Percentiles rank a stretch among this genome's conserved stretches.
Evolutionary conservation across 495 filamentous ascomycete species (phyloP).

Genomic region (Podospora fimiseda): DNA sequence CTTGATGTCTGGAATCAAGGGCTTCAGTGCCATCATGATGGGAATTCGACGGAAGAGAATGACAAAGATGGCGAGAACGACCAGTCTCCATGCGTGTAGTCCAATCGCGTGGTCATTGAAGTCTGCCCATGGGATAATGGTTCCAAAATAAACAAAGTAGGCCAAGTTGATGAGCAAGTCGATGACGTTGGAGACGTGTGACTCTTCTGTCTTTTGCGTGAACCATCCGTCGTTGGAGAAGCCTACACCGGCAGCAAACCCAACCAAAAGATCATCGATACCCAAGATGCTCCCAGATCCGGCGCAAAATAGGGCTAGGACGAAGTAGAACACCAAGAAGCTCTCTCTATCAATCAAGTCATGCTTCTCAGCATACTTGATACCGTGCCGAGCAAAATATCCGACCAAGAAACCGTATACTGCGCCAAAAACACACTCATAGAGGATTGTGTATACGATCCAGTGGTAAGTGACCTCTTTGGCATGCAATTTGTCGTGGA

Average conservation of each 20-base stretch:
- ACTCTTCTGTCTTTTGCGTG: conserved; percentile 94
- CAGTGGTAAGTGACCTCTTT: conserved; percentile 72
- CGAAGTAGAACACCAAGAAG: conserved; percentile 98
- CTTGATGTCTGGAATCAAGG: conserved; percentile 92
- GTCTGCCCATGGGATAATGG: conserved; percentile 90
- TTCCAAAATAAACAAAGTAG: conserved; percentile 96
- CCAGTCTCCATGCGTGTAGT: conserved; percentile 76
- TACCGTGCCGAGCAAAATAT: conserved; percentile 81
- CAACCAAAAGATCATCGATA: conserved; percentile 93
- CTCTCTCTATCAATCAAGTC: conserved; percentile 92
- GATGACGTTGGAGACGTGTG: conserved; percentile 98
- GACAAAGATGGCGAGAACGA: conserved; percentile 84
- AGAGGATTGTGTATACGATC: conserved; percentile 85
- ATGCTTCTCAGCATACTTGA: conserved; percentile 79
- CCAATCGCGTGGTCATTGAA: conserved; percentile 70
- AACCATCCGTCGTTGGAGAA: conserved; percentile 99
- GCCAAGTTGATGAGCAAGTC: conserved; percentile 94
- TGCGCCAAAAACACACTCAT: conserved; percentile 92
- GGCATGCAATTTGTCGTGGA: conserved; percentile 65
- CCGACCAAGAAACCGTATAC: conserved; percentile 84
- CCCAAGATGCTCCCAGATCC: conserved; percentile 89
- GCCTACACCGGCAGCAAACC: conserved; percentile 89
- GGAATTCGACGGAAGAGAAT: conserved; percentile 96
- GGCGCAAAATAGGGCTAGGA: conserved; percentile 91
- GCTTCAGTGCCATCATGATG: conserved; percentile 88